Percentiles rank a stretch among this genome's conserved stretches.
Evolutionary conservation across 176 grass and related monocot genomes (phyloP).

Genomic region (Otatea glauca): DNA sequence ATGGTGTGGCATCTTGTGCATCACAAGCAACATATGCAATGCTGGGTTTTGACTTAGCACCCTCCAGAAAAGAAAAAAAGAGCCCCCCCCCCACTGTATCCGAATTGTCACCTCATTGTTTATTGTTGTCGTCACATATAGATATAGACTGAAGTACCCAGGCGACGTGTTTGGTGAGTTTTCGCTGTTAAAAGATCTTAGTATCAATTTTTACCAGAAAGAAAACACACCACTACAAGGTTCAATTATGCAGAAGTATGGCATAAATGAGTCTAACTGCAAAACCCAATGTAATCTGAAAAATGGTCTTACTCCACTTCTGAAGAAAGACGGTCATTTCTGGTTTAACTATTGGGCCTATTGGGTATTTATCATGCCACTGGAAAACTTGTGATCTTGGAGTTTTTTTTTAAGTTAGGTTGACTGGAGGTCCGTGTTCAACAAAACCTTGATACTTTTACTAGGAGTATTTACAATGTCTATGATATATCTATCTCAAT

Average conservation of each 20-base stretch:
- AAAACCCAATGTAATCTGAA: not conserved
- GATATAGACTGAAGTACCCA: no score
- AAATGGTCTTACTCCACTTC: not conserved
- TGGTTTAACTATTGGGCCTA: no score
- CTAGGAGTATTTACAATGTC: not conserved
- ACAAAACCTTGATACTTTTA: constrained; percentile 1
- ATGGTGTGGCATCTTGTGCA: constrained; percentile 23
- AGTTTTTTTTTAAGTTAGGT: not conserved
- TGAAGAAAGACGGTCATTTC: no score
- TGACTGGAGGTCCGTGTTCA: not conserved
- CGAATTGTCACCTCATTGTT: constrained; percentile 16
- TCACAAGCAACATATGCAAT: constrained; percentile 25
- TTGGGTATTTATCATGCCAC: not conserved
- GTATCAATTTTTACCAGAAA: no score
- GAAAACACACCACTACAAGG: no score
- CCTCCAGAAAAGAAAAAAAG: not conserved
- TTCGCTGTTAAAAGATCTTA: no score
- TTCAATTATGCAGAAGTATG: no score
- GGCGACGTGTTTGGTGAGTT: no score
- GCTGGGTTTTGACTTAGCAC: no score
- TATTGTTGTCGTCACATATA: not conserved
- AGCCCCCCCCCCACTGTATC: not conserved
- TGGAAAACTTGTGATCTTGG: not conserved
- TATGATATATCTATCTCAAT: not conserved
- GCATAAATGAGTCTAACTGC: not conserved